Conservation (phyloP, 139 green algal species). For the Edaphochlamys debaryana region DNA sequence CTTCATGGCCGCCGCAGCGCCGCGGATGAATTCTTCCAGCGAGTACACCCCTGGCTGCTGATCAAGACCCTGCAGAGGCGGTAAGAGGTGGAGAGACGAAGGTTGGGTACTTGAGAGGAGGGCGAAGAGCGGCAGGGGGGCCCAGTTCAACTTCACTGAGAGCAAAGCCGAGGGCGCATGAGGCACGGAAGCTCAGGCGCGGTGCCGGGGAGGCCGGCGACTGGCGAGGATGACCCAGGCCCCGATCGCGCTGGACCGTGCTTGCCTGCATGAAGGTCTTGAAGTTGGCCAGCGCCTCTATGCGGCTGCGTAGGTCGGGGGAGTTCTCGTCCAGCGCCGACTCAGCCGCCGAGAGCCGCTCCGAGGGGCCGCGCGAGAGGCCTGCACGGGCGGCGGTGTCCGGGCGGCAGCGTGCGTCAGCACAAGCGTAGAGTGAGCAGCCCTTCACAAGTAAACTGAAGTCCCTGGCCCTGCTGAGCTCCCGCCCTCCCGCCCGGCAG, state of each 20-base stretch:
- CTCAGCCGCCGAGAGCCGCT: neutral
- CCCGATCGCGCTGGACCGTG: too few species aligned
- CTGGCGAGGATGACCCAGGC: too few species aligned
- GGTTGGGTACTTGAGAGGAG: too few species aligned
- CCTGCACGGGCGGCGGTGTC: neutral
- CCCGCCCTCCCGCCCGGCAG: too few species aligned
- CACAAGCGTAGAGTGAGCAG: too few species aligned
- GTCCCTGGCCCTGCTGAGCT: too few species aligned
- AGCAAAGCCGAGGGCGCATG: too few species aligned
- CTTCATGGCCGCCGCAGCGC: constrained; percentile 36
- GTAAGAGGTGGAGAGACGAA: neutral
- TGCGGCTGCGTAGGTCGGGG: constrained; percentile 25
- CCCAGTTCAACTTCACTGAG: too few species aligned
- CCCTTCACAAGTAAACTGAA: too few species aligned
- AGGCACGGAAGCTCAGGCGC: too few species aligned
- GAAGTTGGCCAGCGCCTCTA: constrained; percentile 48
- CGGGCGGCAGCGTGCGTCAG: neutral
- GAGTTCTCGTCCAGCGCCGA: neutral
- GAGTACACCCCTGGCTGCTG: constrained; percentile 45
- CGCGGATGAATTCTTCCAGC: constrained; percentile 55
- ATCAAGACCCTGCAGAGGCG: constrained; percentile 42
- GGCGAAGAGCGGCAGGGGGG: neutral
- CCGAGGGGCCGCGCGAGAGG: constrained; percentile 3
- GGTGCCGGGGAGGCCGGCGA: too few species aligned
- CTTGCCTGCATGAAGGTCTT: constrained; percentile 53